Conservation (phyloP, 306 rosid genomes). For the Albizia julibrissin region DNA sequence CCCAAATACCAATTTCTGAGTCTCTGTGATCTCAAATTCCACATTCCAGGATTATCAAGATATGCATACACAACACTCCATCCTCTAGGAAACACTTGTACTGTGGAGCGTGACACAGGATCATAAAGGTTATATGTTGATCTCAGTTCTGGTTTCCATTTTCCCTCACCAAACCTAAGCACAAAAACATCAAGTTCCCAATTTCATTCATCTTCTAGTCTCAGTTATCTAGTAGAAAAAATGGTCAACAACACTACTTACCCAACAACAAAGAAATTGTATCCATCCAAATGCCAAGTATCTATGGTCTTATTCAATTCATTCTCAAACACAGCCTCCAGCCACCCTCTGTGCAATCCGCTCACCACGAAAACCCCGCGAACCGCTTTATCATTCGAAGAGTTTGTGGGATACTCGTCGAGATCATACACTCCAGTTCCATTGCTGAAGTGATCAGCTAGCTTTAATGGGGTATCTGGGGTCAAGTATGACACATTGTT, state of each 20-base stretch:
- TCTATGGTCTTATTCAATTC: slow-evolving; percentile 43
- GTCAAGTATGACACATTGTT: slow-evolving; percentile 79
- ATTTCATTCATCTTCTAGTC: neutral
- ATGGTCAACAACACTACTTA: slow-evolving; percentile 33
- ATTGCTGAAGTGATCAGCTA: slow-evolving; percentile 62
- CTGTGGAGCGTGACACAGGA: slow-evolving; percentile 58
- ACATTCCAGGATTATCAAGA: slow-evolving; percentile 90
- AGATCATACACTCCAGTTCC: slow-evolving; percentile 67
- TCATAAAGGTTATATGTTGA: slow-evolving; percentile 52
- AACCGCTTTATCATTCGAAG: slow-evolving; percentile 45
- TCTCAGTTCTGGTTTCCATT: slow-evolving; percentile 42
- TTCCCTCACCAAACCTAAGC: slow-evolving; percentile 52
- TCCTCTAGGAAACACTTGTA: slow-evolving; percentile 65
- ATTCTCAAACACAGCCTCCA: slow-evolving; percentile 69
- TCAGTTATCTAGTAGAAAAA: neutral
- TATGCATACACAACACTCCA: slow-evolving; percentile 85
- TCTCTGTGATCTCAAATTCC: slow-evolving; percentile 81
- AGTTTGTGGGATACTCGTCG: slow-evolving; percentile 52
- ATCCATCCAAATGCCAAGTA: slow-evolving; percentile 92
- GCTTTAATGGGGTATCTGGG: slow-evolving; percentile 66
- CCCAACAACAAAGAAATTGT: slow-evolving; percentile 74
- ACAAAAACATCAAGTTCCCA: neutral
- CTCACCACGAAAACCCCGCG: slow-evolving; percentile 65
- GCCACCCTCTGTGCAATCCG: slow-evolving; percentile 65
- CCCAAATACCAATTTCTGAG: slow-evolving; percentile 71